phyloP scores from a whole-genome alignment of 192 early-diverging fungal genomes.

The Coemansia sp. region DNA sequence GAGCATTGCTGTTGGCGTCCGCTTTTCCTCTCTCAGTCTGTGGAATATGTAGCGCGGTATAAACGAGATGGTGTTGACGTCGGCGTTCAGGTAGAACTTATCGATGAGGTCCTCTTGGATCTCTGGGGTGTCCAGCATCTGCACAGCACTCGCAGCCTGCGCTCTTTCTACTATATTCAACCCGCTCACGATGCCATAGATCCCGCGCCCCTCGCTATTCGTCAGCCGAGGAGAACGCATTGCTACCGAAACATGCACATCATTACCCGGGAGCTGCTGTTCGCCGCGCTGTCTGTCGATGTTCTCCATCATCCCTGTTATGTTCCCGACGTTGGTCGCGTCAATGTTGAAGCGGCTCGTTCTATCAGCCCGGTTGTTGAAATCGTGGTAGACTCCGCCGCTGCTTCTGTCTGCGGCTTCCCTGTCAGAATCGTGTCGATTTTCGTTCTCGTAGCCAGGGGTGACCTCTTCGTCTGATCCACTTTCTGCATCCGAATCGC shows the following conservation, averaged over 20 bases:
- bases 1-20: slow-evolving; percentile 33
- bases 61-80: slow-evolving; percentile 40
- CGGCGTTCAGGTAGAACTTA: slow-evolving; percentile 42
- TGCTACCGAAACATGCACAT: background rate
- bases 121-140: slow-evolving; percentile 11
- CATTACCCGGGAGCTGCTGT: background rate
- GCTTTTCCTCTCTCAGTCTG: slow-evolving; percentile 20
- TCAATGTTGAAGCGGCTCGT: slow-evolving; percentile 41
- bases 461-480: slow-evolving; percentile 10
- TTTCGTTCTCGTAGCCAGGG: background rate
- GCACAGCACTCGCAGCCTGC: background rate
- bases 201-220: background rate
- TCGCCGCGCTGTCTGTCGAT: slow-evolving; percentile 9
- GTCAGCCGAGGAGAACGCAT: slow-evolving; percentile 9
- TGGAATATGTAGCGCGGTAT: slow-evolving; percentile 43
- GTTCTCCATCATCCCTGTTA: slow-evolving; percentile 29
- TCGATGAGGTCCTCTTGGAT: slow-evolving; percentile 36
- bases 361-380: slow-evolving; percentile 23
- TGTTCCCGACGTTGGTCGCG: slow-evolving; percentile 25
- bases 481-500: slow-evolving; percentile 5
- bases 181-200: background rate
- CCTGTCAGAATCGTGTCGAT: background rate
- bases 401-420: background rate
- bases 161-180: background rate
- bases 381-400: slow-evolving; percentile 7